Percentiles rank a stretch among this genome's conserved stretches.
Conservation (phyloP, 1,139 yeast species). For the Zygosaccharomyces sapae region DNA sequence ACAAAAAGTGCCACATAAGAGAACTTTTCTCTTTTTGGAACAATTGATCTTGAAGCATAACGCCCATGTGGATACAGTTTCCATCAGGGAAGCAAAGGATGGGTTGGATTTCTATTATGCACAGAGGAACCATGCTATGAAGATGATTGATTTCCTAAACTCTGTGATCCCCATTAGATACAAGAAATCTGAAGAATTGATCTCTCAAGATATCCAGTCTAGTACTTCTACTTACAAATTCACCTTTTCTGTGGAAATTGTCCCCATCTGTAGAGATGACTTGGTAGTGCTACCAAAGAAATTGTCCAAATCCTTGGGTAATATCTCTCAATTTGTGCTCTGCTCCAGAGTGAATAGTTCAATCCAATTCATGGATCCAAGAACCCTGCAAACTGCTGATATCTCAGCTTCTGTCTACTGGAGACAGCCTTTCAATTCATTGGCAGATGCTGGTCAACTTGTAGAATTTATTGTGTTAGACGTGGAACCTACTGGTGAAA, state of each 20-base stretch:
- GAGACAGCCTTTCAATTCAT: slow-evolving; percentile 78
- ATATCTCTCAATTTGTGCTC: slow-evolving; percentile 74
- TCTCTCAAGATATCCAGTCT: slow-evolving; percentile 88
- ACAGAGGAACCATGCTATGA: slow-evolving; percentile 84
- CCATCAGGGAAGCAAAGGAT: slow-evolving; percentile 87
- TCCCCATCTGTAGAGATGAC: slow-evolving; percentile 97
- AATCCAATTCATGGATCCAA: slow-evolving; percentile 81
- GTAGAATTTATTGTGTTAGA: slow-evolving; percentile 90
- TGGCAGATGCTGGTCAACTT: slow-evolving; percentile 71
- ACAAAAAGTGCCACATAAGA: slow-evolving; percentile 94
- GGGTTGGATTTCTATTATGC: slow-evolving; percentile 93
- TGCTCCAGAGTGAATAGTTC: slow-evolving; percentile 81
- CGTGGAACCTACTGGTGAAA: slow-evolving; percentile 86
- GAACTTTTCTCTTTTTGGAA: slow-evolving; percentile 91
- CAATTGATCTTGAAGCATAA: slow-evolving; percentile 89
- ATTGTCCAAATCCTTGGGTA: slow-evolving; percentile 80
- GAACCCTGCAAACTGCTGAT: slow-evolving; percentile 77
- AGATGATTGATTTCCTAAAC: slow-evolving; percentile 85
- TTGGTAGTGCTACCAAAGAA: slow-evolving; percentile 83
- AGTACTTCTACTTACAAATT: slow-evolving; percentile 86
- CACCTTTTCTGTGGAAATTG: slow-evolving; percentile 87
- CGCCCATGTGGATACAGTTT: slow-evolving; percentile 91
- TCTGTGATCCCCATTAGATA: slow-evolving; percentile 82
- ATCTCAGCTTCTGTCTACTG: slow-evolving; percentile 75
- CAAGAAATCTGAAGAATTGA: slow-evolving; percentile 85